Evolutionary conservation across 345 rosid species (phyloP).

Genomic region (Geranium brycei): DNA sequence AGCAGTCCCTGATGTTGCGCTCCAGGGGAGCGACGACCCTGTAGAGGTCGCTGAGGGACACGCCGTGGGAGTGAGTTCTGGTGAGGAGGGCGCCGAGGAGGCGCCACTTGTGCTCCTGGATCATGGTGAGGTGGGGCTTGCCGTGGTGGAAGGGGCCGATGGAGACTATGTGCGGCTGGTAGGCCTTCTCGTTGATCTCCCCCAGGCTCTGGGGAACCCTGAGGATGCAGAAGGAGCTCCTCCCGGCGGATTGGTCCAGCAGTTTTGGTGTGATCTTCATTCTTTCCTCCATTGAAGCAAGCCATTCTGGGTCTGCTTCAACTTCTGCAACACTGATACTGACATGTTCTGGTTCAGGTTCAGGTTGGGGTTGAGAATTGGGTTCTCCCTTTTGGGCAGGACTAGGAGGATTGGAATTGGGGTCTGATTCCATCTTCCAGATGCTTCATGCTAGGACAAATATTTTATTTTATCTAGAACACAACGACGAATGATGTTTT

Average conservation of each 20-base stretch:
- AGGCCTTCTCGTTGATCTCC: slow-evolving; percentile 20
- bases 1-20: slow-evolving; percentile 19
- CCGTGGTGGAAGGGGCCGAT: slow-evolving; percentile 43
- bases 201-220: slow-evolving; percentile 15
- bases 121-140: slow-evolving; percentile 22
- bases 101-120: slow-evolving; percentile 34
- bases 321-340: not conserved
- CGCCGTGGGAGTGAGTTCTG: slow-evolving; percentile 1
- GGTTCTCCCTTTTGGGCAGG: not conserved
- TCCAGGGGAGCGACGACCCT: slow-evolving; percentile 11
- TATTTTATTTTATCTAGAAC: too few species aligned
- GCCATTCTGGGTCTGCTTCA: not conserved
- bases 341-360: not conserved
- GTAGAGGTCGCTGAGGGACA: slow-evolving; percentile 9
- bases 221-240: slow-evolving; percentile 17
- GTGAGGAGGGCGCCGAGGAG: slow-evolving; percentile 16
- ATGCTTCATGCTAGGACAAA: not conserved
- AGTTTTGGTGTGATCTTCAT: slow-evolving; percentile 6
- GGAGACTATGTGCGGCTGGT: slow-evolving; percentile 32
- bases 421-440: not conserved
- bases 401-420: not conserved
- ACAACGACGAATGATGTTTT: not conserved
- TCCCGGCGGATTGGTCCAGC: slow-evolving; percentile 11
- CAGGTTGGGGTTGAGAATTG: not conserved
- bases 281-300: slow-evolving; percentile 1